These are phyloP conservation scores for Apophysomyces ossiformis DNA, from an alignment of 371 early-diverging fungal genomes.

Conservation along the genomic window DNA sequence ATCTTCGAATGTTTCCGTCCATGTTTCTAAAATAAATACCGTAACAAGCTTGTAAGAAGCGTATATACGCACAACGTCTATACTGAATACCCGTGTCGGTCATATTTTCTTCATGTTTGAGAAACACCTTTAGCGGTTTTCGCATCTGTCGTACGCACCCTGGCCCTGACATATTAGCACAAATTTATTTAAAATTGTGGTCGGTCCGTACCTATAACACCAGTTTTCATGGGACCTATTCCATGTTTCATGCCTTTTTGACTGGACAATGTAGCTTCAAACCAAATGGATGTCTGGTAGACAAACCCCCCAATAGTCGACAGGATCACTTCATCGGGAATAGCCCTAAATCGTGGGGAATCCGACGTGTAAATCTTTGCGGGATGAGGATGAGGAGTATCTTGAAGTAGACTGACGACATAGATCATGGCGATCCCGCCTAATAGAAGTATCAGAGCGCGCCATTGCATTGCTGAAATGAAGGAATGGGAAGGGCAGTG, in stretches of 20 bases:
- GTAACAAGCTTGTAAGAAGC: background rate
- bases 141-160: slow-evolving; percentile 11
- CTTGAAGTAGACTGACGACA: slow-evolving; percentile 40
- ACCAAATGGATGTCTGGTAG: slow-evolving; percentile 43
- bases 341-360: slow-evolving; percentile 13
- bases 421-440: slow-evolving; percentile 42
- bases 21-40: slow-evolving; percentile 13
- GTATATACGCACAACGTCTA: background rate
- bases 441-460: slow-evolving; percentile 37
- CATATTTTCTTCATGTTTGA: slow-evolving; percentile 7
- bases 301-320: slow-evolving; percentile 32
- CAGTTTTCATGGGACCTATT: slow-evolving; percentile 26
- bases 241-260: slow-evolving; percentile 16
- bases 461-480: slow-evolving; percentile 48
- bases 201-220: slow-evolving; percentile 16
- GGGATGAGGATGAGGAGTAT: slow-evolving; percentile 46
- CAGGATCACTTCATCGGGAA: slow-evolving; percentile 28
- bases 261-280: slow-evolving; percentile 14
- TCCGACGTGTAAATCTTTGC: slow-evolving; percentile 30
- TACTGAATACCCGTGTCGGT: background rate
- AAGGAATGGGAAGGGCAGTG: slow-evolving; percentile 5
- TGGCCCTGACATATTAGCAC: background rate
- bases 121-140: slow-evolving; percentile 17
- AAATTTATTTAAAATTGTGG: background rate
- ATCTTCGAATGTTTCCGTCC: slow-evolving; percentile 36